Evolutionary conservation across 2,329 filamentous ascomycete species (phyloP).

Genomic region (Spiromastix sp.): DNA sequence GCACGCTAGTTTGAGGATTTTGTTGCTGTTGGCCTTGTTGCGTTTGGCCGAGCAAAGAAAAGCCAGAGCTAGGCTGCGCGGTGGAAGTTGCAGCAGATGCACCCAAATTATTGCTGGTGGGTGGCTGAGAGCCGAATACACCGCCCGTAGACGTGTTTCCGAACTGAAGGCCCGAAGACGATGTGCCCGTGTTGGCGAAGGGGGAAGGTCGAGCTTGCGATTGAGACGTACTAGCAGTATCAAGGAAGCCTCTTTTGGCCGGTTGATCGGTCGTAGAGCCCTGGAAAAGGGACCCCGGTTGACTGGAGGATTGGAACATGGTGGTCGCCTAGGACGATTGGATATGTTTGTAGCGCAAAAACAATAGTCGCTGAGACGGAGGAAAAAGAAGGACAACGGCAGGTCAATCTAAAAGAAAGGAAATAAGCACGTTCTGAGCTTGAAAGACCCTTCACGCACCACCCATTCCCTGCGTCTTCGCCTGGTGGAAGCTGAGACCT

Average conservation of each 20-base stretch:
- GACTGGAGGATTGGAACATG: constrained; percentile 2
- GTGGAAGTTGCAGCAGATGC: neutral
- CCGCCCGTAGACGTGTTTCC: neutral
- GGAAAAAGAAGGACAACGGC: no score
- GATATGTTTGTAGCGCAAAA: neutral
- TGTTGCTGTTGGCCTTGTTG: constrained; percentile 16
- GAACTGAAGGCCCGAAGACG: neutral
- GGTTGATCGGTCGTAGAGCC: constrained; percentile 5
- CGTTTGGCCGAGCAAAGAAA: constrained; percentile 18
- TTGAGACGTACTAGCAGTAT: constrained; percentile 3
- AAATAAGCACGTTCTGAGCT: no score
- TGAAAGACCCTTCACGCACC: no score
- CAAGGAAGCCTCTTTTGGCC: constrained; percentile 10
- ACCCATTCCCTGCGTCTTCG: no score
- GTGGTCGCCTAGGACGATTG: neutral
- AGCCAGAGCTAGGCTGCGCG: constrained; percentile 14
- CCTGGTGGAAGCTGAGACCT: no score
- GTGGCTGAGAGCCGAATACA: constrained; percentile 8
- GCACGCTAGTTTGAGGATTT: constrained; percentile 16
- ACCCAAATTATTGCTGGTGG: neutral
- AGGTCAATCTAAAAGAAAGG: no score
- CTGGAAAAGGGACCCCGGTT: constrained; percentile 4
- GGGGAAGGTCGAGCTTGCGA: constrained; percentile 5
- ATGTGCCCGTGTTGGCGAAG: constrained; percentile 2
- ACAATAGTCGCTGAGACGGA: no score